phyloP scores from a whole-genome alignment of 1,284 basidiomycete species.

The Puccinia polysora region DNA sequence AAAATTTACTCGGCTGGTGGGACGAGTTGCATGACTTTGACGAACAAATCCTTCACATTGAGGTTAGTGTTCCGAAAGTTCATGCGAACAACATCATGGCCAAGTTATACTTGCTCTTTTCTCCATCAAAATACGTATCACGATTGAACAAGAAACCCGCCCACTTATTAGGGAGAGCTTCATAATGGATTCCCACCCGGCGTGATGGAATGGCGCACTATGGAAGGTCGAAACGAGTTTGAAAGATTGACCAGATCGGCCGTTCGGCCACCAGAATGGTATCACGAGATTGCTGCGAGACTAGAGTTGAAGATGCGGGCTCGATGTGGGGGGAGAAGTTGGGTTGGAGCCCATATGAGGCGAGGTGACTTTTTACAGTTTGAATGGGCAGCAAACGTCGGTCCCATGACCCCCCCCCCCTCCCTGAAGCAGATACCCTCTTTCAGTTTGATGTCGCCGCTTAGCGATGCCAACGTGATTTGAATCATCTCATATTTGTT shows the following conservation, averaged over 20 bases:
- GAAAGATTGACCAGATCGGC: slow-evolving; percentile 15
- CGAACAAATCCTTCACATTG: slow-evolving; percentile 39
- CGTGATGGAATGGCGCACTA: slow-evolving; percentile 32
- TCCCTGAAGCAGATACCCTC: neutral
- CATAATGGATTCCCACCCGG: slow-evolving; percentile 43
- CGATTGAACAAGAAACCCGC: no score
- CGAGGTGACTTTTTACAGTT: slow-evolving; percentile 29
- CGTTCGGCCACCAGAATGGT: slow-evolving; percentile 21
- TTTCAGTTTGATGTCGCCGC: neutral
- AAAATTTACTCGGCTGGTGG: slow-evolving; percentile 34
- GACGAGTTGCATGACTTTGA: slow-evolving; percentile 26
- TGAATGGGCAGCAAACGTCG: slow-evolving; percentile 30
- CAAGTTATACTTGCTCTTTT: neutral
- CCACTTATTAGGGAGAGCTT: slow-evolving; percentile 29
- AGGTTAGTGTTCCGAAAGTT: slow-evolving; percentile 8
- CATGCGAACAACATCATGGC: no score
- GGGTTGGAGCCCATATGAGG: slow-evolving; percentile 37
- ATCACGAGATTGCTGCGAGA: slow-evolving; percentile 26
- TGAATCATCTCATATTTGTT: neutral
- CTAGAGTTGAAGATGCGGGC: slow-evolving; percentile 40
- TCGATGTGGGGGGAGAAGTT: slow-evolving; percentile 30
- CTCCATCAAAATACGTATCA: neutral
- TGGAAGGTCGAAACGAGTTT: slow-evolving; percentile 29
- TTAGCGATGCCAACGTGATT: neutral
- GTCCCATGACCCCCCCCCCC: neutral